Evolutionary conservation across 495 filamentous ascomycete genomes (phyloP), one percentile per base, ranked within the genome.

Genomic region (Clavariopsis aquatica): DNA sequence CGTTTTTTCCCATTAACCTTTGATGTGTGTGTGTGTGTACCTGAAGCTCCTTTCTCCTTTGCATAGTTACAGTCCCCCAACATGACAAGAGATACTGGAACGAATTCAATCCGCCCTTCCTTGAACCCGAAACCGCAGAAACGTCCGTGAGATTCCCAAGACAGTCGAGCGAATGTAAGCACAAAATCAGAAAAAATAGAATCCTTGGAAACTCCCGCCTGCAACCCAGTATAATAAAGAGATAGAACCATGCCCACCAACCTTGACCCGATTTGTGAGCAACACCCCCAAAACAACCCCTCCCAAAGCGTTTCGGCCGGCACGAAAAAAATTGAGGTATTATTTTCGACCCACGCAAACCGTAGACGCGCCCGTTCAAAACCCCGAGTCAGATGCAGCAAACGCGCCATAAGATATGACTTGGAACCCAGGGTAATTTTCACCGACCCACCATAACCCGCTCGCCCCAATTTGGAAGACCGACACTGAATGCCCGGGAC

Each of bases 401-500:
- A 61, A 57, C 38, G 31, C 57, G 58, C 60, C 45, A 26, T 52
- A 45, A 56, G 58, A 65, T 45, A 65, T 57, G 52, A 61, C 41
- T n/a, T 53, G 31, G 26, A 56, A 47, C 41, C 67, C 67, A 29
- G 43, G 57, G 45, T 53, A 55, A 38, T 57, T 69, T 68, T 57
- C 57, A 69, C 66, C 66, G 54, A 66, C 63, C 68, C 43, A 38
- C 49, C 54, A 28, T 57, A 36, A 60, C 68, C 65, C 57, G 69
- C 64, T 59, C 69, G 59, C 38, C 60, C 65, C 69, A 65, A 59
- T 65, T 60, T 66, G 63, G 62, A 66, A 70, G 57, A 70, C 60
- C 66, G 66, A 69, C 58, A 60, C 62, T 29, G 26, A 56, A 72
- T 72, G 66, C 69, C 67, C 70, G 62, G 51, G 60, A 72, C 70